phyloP scores from a whole-genome alignment of 768 basidiomycete genomes.

The Fomitopsis serialis region DNA sequence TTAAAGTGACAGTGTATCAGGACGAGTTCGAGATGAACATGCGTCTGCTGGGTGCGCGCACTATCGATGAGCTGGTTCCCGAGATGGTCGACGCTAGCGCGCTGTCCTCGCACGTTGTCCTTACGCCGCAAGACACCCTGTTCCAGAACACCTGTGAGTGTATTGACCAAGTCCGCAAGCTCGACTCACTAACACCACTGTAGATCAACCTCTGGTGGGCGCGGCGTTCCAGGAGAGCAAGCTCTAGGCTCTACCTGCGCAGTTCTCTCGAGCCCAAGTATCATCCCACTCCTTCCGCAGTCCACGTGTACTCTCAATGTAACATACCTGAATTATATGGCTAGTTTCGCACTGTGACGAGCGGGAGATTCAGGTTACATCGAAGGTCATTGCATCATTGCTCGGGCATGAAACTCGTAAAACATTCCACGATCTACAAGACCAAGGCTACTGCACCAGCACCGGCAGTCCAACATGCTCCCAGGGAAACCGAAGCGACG shows the following conservation, averaged over 20 bases:
- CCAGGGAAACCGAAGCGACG: slow-evolving; percentile 37
- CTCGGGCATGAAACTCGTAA: no score
- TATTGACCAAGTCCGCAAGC: slow-evolving; percentile 6
- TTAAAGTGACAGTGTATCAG: slow-evolving; percentile 31
- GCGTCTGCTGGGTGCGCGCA: slow-evolving; percentile 81
- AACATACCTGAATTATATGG: no score
- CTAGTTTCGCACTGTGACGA: no score
- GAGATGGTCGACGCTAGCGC: slow-evolving; percentile 84
- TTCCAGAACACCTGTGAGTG: slow-evolving; percentile 75
- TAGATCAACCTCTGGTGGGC: slow-evolving; percentile 16
- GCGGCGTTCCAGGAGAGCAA: slow-evolving; percentile 17
- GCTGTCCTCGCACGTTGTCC: slow-evolving; percentile 53
- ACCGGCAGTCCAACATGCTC: slow-evolving; percentile 23
- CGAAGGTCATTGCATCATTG: no score
- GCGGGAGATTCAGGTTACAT: no score
- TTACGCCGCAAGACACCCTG: slow-evolving; percentile 64
- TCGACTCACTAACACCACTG: neutral
- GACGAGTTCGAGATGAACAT: slow-evolving; percentile 98
- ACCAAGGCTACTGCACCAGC: slow-evolving; percentile 8
- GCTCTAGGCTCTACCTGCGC: slow-evolving; percentile 2
- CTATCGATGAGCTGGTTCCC: slow-evolving; percentile 70
- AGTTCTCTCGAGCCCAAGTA: neutral
- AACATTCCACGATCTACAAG: neutral
- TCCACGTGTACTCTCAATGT: neutral
- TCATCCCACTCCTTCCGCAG: neutral